Evolutionary conservation across 176 grass and related monocot species (phyloP).

Genomic region (Ensete ventricosum): DNA sequence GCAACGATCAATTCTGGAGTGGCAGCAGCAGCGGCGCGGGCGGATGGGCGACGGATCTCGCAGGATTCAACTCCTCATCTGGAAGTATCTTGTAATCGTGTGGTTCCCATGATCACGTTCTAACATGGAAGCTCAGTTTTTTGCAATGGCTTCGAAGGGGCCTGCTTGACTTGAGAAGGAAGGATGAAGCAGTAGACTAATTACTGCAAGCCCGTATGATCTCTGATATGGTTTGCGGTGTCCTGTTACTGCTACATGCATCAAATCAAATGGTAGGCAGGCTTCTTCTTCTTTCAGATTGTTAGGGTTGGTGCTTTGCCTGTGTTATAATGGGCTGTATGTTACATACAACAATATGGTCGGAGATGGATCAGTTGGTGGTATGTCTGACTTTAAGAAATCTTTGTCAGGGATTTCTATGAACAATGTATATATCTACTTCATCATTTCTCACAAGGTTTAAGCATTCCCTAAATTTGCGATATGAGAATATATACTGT

Average conservation of each 20-base stretch:
- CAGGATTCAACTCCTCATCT: slow-evolving; percentile 4
- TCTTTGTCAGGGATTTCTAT: too few species aligned
- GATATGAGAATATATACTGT: not conserved
- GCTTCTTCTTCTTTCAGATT: not conserved
- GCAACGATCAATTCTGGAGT: slow-evolving; percentile 6
- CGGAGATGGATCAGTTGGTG: not conserved
- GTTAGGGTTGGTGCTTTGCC: not conserved
- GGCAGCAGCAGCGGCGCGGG: not conserved
- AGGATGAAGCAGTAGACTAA: not conserved
- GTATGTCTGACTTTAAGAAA: too few species aligned
- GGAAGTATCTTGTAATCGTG: slow-evolving; percentile 3
- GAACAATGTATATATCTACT: too few species aligned
- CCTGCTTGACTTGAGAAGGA: not conserved
- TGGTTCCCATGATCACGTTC: not conserved
- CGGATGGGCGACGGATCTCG: slow-evolving; percentile 4
- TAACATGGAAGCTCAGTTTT: slow-evolving; percentile 15
- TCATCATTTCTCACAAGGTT: too few species aligned
- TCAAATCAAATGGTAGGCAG: not conserved
- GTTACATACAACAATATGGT: not conserved
- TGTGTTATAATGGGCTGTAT: not conserved
- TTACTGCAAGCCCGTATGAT: not conserved
- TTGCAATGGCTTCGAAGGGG: not conserved
- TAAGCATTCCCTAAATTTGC: too few species aligned
- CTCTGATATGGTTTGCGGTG: not conserved
- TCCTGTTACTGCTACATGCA: not conserved